Conservation (phyloP, 108 stramenopile species). For the Cylindrotheca fusiformis region DNA sequence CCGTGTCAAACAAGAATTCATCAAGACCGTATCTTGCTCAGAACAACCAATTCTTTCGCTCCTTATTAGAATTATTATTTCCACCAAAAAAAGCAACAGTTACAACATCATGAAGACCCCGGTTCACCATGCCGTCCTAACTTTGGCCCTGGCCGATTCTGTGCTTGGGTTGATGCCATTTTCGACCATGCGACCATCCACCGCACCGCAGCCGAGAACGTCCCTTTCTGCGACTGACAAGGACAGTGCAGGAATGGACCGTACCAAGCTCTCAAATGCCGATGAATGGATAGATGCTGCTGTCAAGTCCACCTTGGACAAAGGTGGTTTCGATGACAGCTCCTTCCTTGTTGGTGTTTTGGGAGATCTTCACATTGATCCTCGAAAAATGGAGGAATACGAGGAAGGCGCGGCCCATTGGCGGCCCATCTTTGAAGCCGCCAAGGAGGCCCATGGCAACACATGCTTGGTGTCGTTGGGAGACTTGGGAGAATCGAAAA, state of each 20-base stretch:
- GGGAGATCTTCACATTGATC: conserved; percentile 87
- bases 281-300: conserved; percentile 2
- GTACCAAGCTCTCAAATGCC: conserved; percentile 1
- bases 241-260: background rate
- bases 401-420: conserved; percentile 41
- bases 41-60: too few relatives aligned
- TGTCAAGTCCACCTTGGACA: conserved; percentile 2
- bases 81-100: too few relatives aligned
- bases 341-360: conserved; percentile 48
- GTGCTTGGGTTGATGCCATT: conserved; percentile 2
- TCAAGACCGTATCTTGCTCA: too few relatives aligned
- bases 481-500: conserved; percentile 41
- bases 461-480: conserved; percentile 38
- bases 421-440: conserved; percentile 55
- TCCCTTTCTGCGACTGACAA: too few relatives aligned
- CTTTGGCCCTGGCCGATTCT: too few relatives aligned
- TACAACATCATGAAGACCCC: too few relatives aligned
- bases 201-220: too few relatives aligned
- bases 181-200: too few relatives aligned
- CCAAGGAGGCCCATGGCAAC: conserved; percentile 50
- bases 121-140: too few relatives aligned
- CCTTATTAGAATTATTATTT: too few relatives aligned
- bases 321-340: conserved; percentile 1
- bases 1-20: too few relatives aligned
- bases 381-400: conserved; percentile 77